Evolutionary conservation across 73 alveolate genomes (phyloP).

Genomic region (Effrenium voratum): DNA sequence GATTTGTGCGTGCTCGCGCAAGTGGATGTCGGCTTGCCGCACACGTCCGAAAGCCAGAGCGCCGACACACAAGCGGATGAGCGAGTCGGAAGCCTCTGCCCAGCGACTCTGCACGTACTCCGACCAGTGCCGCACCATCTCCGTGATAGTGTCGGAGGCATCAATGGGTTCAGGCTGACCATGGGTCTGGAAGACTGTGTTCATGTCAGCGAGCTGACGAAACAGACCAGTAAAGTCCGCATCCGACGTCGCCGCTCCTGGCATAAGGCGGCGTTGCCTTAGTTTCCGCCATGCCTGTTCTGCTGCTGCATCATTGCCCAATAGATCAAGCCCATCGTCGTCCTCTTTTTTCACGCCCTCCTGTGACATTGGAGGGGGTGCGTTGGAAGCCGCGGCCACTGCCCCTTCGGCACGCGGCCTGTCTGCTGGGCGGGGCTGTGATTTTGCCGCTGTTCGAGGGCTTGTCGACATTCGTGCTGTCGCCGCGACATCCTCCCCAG

Average conservation of each 20-base stretch:
- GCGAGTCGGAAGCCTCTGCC: background rate
- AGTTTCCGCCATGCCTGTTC: background rate
- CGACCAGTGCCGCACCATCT: background rate
- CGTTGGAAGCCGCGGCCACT: no score
- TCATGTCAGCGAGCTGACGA: background rate
- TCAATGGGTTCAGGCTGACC: background rate
- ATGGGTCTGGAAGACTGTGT: background rate
- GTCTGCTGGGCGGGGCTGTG: no score
- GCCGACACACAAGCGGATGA: background rate
- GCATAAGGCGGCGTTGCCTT: background rate
- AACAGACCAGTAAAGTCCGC: background rate
- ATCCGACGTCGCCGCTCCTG: background rate
- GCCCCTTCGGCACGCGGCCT: no score
- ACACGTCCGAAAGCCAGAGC: background rate
- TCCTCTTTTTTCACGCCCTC: no score
- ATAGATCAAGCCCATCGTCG: no score
- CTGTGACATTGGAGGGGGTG: no score
- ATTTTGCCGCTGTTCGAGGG: no score
- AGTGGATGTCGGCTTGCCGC: conserved; percentile 16
- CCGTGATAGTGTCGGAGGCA: background rate
- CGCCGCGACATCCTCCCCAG: no score
- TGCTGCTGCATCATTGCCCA: no score
- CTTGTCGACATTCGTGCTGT: no score
- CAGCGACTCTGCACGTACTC: background rate
- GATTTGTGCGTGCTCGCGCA: conserved; percentile 29